Evolutionary conservation across 202 grass and related monocot species (phyloP).

Genomic region (Hordeum pubiflorum): DNA sequence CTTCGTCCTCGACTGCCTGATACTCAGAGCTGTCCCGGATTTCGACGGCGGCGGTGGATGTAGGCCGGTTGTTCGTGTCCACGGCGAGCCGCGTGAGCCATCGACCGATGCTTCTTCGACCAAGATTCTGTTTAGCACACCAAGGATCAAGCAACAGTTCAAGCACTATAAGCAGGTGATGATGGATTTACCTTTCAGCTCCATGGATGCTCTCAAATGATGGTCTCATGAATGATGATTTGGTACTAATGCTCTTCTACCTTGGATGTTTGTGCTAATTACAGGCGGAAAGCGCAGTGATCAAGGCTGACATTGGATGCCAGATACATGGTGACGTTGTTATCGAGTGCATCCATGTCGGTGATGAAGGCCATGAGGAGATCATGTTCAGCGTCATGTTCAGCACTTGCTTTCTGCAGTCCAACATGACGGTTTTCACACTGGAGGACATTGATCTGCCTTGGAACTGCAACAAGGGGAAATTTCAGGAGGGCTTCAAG

Average conservation of each 20-base stretch:
- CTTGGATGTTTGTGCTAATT: background rate
- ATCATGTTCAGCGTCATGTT: constrained; percentile 61
- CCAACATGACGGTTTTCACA: constrained; percentile 39
- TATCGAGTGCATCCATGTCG: constrained; percentile 35
- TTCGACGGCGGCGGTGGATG: constrained; percentile 51
- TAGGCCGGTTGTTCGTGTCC: constrained; percentile 36
- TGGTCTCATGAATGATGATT: background rate
- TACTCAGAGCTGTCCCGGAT: constrained; percentile 47
- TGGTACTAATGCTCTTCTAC: background rate
- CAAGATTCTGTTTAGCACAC: constrained; percentile 31
- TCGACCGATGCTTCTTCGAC: background rate
- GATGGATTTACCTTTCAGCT: background rate
- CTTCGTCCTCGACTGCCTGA: constrained; percentile 37
- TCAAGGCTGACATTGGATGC: constrained; percentile 35
- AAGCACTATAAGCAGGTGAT: constrained; percentile 51
- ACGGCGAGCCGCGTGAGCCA: constrained; percentile 22
- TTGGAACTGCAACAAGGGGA: constrained; percentile 28
- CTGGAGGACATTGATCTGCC: constrained; percentile 44
- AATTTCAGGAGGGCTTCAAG: constrained; percentile 38
- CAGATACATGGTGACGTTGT: constrained; percentile 47
- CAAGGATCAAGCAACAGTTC: constrained; percentile 38
- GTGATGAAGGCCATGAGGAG: background rate
- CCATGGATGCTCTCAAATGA: background rate
- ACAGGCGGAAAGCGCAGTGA: constrained; percentile 20
- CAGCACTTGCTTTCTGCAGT: constrained; percentile 50